Evolutionary conservation across 2,329 filamentous ascomycete species (phyloP).

Genomic region (Claviceps sp.): DNA sequence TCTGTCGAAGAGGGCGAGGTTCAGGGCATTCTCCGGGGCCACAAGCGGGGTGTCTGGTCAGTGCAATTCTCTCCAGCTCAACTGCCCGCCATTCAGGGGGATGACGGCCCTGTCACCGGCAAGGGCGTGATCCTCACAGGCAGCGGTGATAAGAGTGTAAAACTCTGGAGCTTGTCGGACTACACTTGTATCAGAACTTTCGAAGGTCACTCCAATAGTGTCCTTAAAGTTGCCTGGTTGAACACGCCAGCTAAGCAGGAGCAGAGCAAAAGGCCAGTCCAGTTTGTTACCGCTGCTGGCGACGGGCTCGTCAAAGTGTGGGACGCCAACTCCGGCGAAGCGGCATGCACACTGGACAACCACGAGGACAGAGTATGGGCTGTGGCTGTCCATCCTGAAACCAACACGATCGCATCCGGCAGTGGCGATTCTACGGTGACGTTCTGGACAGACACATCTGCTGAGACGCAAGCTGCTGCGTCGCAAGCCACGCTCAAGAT

Average conservation of each 20-base stretch:
- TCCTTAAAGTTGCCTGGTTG: constrained; percentile 88
- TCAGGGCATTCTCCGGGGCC: constrained; percentile 79
- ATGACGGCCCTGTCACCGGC: constrained; percentile 57
- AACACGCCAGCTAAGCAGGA: constrained; percentile 36
- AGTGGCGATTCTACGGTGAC: constrained; percentile 86
- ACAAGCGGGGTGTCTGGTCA: constrained; percentile 91
- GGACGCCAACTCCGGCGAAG: constrained; percentile 76
- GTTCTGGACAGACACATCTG: constrained; percentile 90
- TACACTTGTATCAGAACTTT: constrained; percentile 90
- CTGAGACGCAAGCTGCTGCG: constrained; percentile 61
- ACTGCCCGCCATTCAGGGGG: constrained; percentile 59
- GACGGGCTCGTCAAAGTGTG: constrained; percentile 95
- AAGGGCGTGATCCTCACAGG: constrained; percentile 81
- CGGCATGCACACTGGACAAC: constrained; percentile 84
- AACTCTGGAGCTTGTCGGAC: constrained; percentile 85
- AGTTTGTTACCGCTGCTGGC: constrained; percentile 76
- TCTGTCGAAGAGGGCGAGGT: constrained; percentile 80
- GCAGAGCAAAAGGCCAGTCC: constrained; percentile 45
- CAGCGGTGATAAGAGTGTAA: constrained; percentile 90
- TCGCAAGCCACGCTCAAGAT: constrained; percentile 63
- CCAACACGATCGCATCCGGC: constrained; percentile 71
- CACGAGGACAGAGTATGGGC: constrained; percentile 95
- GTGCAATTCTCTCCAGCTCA: constrained; percentile 76
- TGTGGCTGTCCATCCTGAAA: constrained; percentile 55
- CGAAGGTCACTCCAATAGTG: constrained; percentile 91